phyloP scores from a whole-genome alignment of 2,329 filamentous ascomycete species.

The Aureobasidium sp. region DNA sequence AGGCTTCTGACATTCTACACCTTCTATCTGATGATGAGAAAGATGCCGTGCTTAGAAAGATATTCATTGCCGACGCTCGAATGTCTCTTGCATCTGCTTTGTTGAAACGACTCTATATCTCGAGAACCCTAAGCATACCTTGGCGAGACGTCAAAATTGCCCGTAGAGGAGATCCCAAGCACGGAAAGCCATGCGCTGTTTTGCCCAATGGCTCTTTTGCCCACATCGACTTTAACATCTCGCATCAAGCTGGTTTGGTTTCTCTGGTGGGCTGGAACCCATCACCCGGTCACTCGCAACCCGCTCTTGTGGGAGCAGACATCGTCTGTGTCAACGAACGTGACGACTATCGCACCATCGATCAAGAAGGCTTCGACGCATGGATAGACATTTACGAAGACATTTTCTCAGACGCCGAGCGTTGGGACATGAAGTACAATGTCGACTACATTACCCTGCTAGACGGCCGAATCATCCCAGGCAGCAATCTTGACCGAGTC shows the following conservation, averaged over 20 bases:
- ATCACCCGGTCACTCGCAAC: conserved; percentile 19
- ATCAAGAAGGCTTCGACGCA: conserved; percentile 55
- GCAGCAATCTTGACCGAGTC: conserved; percentile 36
- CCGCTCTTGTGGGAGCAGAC: conserved; percentile 55
- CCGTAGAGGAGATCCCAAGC: conserved; percentile 45
- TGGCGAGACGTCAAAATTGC: conserved; percentile 55
- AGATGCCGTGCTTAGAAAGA: conserved; percentile 48
- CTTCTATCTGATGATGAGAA: conserved; percentile 47
- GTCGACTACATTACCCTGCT: conserved; percentile 38
- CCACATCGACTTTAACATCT: conserved; percentile 64
- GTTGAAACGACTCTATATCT: conserved; percentile 64
- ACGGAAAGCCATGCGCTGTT: conserved; percentile 47
- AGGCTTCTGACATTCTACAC: conserved; percentile 38
- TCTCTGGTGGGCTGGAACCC: conserved; percentile 50
- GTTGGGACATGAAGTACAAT: conserved; percentile 54
- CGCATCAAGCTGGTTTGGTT: conserved; percentile 71
- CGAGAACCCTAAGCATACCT: conserved; percentile 49
- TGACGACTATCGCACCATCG: conserved; percentile 51
- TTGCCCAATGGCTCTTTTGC: conserved; percentile 33
- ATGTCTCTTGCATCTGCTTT: conserved; percentile 67
- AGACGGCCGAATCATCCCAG: conserved; percentile 37
- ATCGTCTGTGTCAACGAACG: conserved; percentile 70
- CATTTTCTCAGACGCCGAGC: conserved; percentile 59
- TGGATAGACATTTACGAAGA: conserved; percentile 68
- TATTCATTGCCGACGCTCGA: conserved; percentile 55